Percentiles rank a stretch among this genome's conserved stretches.
Evolutionary conservation across 139 green algal species (phyloP).

Genomic region (Micractinium sp.): DNA sequence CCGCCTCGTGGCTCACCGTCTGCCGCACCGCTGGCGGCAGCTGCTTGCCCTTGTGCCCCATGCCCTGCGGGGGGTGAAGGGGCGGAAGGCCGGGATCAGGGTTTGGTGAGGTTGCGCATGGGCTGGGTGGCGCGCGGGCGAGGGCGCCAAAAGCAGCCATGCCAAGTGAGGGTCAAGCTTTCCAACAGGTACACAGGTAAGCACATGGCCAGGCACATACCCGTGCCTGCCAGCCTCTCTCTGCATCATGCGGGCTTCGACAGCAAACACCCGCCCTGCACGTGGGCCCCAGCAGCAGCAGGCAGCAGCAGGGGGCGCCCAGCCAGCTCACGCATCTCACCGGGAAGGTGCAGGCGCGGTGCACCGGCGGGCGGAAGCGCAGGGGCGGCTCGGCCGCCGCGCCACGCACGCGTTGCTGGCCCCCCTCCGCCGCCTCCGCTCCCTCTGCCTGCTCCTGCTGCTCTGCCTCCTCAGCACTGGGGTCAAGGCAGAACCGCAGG

Average conservation of each 20-base stretch:
- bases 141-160: too few relatives aligned
- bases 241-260: background rate
- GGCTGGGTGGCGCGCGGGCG: background rate
- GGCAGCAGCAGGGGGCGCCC: background rate
- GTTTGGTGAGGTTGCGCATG: background rate
- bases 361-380: conserved; percentile 49
- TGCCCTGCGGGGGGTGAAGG: conserved; percentile 29
- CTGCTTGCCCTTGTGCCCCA: background rate
- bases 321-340: conserved; percentile 16
- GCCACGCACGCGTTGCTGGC: conserved; percentile 7
- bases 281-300: too few relatives aligned
- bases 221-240: background rate
- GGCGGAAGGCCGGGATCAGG: background rate
- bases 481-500: conserved; percentile 55
- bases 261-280: background rate
- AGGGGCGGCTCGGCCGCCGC: conserved; percentile 19
- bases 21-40: conserved; percentile 77
- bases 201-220: background rate
- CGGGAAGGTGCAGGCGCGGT: conserved; percentile 45
- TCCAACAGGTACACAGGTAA: too few relatives aligned
- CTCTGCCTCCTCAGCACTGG: conserved; percentile 42
- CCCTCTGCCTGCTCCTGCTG: conserved; percentile 4
- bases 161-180: too few relatives aligned
- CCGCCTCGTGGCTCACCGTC: conserved; percentile 72
- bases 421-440: background rate